Base-by-base conservation (phyloP, 352 stramenopile species). In the Stramenopiles sp. region DNA sequence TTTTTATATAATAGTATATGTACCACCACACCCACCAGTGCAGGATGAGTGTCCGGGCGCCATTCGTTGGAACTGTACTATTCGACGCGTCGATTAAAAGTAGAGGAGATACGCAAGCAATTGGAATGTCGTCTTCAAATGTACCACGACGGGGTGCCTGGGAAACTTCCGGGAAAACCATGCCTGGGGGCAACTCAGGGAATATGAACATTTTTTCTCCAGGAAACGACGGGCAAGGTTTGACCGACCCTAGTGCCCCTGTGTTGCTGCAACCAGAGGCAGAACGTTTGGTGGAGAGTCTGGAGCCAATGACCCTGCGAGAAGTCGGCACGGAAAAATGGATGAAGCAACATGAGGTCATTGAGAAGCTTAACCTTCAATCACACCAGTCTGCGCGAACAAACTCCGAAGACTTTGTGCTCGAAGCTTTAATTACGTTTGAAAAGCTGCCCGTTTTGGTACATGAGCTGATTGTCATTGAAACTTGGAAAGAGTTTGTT, bases 311-410 rank as follows among this genome's bases (percentile, higher is more conserved):
- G 82, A 83, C 84, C 0, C 71, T 92, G 0, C 86, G 91, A 1
- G 81, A 84, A 0, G 88, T 96, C 75, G 92, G 91, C 0, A 33
- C 80, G 29, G 85, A 84, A 1, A 81, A 86, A 71, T 97, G 93
- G 92, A 88, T 97, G 55, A 80, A 89, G 32, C 88, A 97, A 82
- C 92, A 97, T 83, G 84, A 92, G 75, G 82, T 82, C 7, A 86
- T 97, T 78, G 91, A 97, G 83, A 96, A 95, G 83, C 84, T 98
- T 75, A 98, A 98, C 80, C 78, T 97, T 7, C 93, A 97, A 83
- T 90, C 92, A 31, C 91, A 96, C 81, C 92, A 96, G 82, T 95
- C 90, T 8, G 92, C 92, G 0, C 91, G 94, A 85, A 86, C 84
- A 75, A 92, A 93, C 67, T 87, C 92, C 67, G 93, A 97, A 84